phyloP scores from a whole-genome alignment of 352 stramenopile species.

The Pythium oligandrum region DNA sequence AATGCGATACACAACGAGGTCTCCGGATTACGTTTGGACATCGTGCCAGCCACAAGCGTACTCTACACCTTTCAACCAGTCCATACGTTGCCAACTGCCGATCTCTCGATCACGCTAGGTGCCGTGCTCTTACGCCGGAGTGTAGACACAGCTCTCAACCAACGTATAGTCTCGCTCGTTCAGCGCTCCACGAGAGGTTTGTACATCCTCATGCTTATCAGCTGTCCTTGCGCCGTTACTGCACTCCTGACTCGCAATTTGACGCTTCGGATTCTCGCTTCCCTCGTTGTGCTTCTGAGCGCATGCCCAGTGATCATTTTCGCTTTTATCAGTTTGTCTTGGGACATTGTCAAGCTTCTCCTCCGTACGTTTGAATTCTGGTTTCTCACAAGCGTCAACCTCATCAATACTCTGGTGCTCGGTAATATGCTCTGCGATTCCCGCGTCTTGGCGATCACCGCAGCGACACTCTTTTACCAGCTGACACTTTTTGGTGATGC shows the following conservation, averaged over 20 bases:
- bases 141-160: slow-evolving; percentile 1
- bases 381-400: slow-evolving; percentile 13
- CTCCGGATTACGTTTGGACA: too few relatives aligned
- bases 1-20: too few relatives aligned
- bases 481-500: slow-evolving; percentile 12
- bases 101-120: slow-evolving; percentile 5
- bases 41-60: too few relatives aligned
- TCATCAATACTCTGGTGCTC: slow-evolving; percentile 11
- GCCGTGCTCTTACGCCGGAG: slow-evolving; percentile 1
- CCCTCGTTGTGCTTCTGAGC: not conserved
- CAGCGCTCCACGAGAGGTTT: slow-evolving; percentile 3
- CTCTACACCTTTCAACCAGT: slow-evolving; percentile 12
- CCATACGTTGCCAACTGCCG: not conserved
- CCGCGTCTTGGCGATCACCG: slow-evolving; percentile 6
- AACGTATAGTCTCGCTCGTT: slow-evolving; percentile 1
- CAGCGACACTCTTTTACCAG: slow-evolving; percentile 8
- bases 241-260: slow-evolving; percentile 2
- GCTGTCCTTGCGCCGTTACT: not conserved
- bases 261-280: not conserved
- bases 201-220: slow-evolving; percentile 4
- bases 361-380: slow-evolving; percentile 14
- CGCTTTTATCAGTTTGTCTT: slow-evolving; percentile 3
- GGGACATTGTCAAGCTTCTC: slow-evolving; percentile 9
- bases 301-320: slow-evolving; percentile 5
- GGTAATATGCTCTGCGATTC: slow-evolving; percentile 7